Percentiles rank a stretch among this genome's conserved stretches.
Evolutionary conservation across 129 eudicot species (phyloP).

Genomic region (Arctium minus): DNA sequence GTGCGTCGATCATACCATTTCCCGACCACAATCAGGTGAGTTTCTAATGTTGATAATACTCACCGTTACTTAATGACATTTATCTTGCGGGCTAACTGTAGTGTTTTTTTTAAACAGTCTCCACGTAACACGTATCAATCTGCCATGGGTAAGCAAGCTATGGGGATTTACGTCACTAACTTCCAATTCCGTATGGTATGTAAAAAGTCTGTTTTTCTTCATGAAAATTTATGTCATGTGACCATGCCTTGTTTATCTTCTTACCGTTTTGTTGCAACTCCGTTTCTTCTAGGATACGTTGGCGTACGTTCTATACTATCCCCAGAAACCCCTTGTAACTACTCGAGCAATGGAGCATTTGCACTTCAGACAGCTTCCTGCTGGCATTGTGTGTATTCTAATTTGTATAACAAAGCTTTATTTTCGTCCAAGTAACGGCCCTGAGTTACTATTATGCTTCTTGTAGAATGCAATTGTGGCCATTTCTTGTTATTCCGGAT

Average conservation of each 20-base stretch:
- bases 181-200: conserved; percentile 89
- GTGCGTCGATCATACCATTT: conserved; percentile 97
- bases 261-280: not conserved
- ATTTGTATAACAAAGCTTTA: not conserved
- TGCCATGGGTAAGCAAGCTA: conserved; percentile 99
- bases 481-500: conserved; percentile 93
- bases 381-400: conserved; percentile 59
- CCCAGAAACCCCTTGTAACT: conserved; percentile 96
- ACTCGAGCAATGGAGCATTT: conserved; percentile 98
- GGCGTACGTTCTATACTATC: conserved; percentile 96
- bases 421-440: not conserved
- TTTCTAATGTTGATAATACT: not conserved
- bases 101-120: conserved; percentile 49
- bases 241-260: not conserved
- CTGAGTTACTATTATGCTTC: conserved; percentile 4
- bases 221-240: not conserved
- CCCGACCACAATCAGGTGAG: conserved; percentile 97
- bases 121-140: conserved; percentile 99
- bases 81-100: too few species aligned
- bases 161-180: conserved; percentile 96
- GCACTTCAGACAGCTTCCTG: conserved; percentile 98
- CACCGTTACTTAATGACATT: not conserved
- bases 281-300: conserved; percentile 67
- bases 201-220: not conserved
- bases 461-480: conserved; percentile 88